Conservation (phyloP, 1,284 basidiomycete species). For the Malassezia arunalokei region DNA sequence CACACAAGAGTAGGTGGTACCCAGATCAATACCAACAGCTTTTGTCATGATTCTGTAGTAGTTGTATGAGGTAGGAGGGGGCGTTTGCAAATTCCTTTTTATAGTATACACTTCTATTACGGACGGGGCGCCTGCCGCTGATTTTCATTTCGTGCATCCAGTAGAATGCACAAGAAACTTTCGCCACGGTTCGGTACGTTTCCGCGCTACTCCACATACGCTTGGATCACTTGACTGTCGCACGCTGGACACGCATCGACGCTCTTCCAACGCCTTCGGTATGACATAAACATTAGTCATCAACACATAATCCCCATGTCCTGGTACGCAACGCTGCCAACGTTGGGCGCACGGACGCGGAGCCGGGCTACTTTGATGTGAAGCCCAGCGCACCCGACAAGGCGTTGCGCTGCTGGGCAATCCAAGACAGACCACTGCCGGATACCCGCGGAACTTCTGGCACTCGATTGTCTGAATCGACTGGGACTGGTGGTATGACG, state of each 20-base stretch:
- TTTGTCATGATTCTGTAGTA: constrained; percentile 49
- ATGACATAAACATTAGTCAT: background rate
- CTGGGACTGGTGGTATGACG: background rate
- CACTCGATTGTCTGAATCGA: background rate
- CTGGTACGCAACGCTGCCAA: background rate
- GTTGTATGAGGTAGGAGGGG: background rate
- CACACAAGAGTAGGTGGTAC: constrained; percentile 56
- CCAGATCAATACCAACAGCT: constrained; percentile 84
- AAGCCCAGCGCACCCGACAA: constrained; percentile 7
- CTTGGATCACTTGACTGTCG: background rate
- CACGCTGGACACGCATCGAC: background rate
- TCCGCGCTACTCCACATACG: constrained; percentile 6
- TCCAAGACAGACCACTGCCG: constrained; percentile 1
- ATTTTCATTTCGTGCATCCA: background rate
- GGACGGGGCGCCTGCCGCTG: background rate
- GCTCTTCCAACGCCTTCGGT: constrained; percentile 2
- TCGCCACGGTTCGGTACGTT: constrained; percentile 11
- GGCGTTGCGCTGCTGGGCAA: constrained; percentile 10
- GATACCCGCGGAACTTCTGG: background rate
- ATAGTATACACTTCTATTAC: constrained; percentile 1
- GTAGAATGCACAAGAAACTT: constrained; percentile 16
- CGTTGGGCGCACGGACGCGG: background rate
- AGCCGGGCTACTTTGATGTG: background rate
- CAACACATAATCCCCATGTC: background rate
- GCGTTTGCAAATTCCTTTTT: background rate